Evolutionary conservation across 2,329 filamentous ascomycete genomes (phyloP), one percentile per base, ranked within the genome.

Genomic region (Lachnellula suecica): DNA sequence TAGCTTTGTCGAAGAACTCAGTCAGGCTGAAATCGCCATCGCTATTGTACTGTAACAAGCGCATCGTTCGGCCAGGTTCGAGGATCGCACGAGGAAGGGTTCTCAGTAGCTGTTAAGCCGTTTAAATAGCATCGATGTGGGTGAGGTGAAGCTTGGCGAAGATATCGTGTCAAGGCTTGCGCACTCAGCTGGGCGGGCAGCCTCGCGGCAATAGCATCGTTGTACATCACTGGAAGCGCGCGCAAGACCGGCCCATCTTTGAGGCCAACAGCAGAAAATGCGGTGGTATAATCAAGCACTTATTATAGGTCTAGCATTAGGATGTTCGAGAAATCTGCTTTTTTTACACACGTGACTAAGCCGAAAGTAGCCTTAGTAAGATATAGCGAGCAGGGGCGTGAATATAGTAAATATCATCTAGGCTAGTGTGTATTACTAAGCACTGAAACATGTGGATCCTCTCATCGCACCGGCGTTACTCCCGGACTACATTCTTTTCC

Each of bases 151-250:
- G 24, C 17, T 44, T 35, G 40, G 42, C 53, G 45, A 59, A 46
- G 40, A 54, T 40, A 46, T 59, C 37, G 40, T 4, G 47, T 59
- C 55, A 49, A 56, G 50, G 52, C 56, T 61, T 51, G 58, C 52
- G 38, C 34, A 54, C 45, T 61, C 52, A 61, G 49, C 49, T 56
- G n/a, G n/a, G n/a, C n/a, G n/a, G n/a, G n/a, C n/a, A n/a, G n/a
- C n/a, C 55, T 54, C 37, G 52, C 52, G 54, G 49, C 44, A 53
- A 57, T 47, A 24, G 24, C 49, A 51, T 44, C 53, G 40, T 47
- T 56, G 29, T 51, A 57, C 49, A n/a, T n/a, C 34, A 51, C 51
- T 51, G 41, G 22, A 57, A 58, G n/a, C n/a, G 54, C 51, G 51
- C 45, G 44, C 45, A 57, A 57, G 37, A 53, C 51, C 45, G 9